Conservation (phyloP, 169 alveolate genomes). For the Plasmodium relictum region DNA sequence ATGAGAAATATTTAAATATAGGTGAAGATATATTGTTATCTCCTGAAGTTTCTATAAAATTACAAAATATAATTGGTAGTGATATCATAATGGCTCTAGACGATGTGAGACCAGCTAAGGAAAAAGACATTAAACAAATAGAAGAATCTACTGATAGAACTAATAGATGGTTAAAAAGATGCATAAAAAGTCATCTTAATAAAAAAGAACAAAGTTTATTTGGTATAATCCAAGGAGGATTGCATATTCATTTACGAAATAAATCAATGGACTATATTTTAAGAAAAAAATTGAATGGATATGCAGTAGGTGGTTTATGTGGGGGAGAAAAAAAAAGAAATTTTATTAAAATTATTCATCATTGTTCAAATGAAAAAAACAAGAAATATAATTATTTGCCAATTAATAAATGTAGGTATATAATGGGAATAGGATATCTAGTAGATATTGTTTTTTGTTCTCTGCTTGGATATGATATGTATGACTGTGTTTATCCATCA, state of each 20-base stretch:
- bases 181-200: conserved; percentile 95
- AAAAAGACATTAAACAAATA: conserved; percentile 78
- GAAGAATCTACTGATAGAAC: conserved; percentile 81
- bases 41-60: conserved; percentile 96
- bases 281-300: conserved; percentile 94
- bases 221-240: conserved; percentile 98
- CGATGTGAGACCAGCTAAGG: conserved; percentile 94
- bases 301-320: conserved; percentile 99
- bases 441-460: conserved; percentile 96
- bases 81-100: conserved; percentile 99
- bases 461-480: conserved; percentile 99
- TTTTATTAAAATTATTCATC: conserved; percentile 94
- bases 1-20: conserved; percentile 1
- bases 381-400: conserved; percentile 84
- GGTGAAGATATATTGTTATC: conserved; percentile 92
- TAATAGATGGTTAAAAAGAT: conserved; percentile 93
- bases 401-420: conserved; percentile 93
- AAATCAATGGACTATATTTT: conserved; percentile 81
- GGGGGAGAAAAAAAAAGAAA: conserved; percentile 98
- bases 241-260: conserved; percentile 90
- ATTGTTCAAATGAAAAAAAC: conserved; percentile 73
- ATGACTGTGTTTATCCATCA: conserved; percentile 99
- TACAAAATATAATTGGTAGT: conserved; percentile 96
- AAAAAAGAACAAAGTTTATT: conserved; percentile 94
- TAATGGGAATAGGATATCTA: conserved; percentile 99